Conservation (phyloP, 208 protist species). For the Novymonas esmeraldas region DNA sequence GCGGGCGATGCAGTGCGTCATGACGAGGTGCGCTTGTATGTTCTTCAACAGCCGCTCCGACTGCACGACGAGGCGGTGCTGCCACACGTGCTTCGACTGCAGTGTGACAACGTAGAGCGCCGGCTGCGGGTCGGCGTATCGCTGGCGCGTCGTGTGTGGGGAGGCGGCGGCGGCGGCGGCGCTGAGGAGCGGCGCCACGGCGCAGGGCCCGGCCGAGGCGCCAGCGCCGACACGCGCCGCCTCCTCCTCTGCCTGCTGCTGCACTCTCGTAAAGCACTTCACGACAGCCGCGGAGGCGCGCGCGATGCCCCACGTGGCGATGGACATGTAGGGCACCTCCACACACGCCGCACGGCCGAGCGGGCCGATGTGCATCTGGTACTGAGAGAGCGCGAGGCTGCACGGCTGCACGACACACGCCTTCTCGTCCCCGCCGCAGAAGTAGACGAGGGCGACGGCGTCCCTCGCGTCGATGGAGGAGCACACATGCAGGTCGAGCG, state of each 20-base stretch:
- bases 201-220: neutral
- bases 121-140: conserved; percentile 15
- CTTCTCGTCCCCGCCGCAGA: conserved; percentile 34
- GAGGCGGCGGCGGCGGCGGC: conserved; percentile 9
- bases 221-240: neutral
- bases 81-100: conserved; percentile 53
- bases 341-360: conserved; percentile 25
- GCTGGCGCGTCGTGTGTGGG: neutral
- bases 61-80: conserved; percentile 34
- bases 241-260: conserved; percentile 26
- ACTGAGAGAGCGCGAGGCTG: conserved; percentile 37
- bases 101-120: conserved; percentile 43
- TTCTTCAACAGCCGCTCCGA: conserved; percentile 30
- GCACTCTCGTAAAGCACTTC: conserved; percentile 24
- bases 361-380: conserved; percentile 31
- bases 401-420: conserved; percentile 37
- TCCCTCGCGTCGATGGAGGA: conserved; percentile 37
- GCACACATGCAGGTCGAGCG: conserved; percentile 26
- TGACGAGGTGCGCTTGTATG: conserved; percentile 28
- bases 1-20: conserved; percentile 17
- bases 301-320: conserved; percentile 49
- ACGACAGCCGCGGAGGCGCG: conserved; percentile 16
- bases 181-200: conserved; percentile 12
- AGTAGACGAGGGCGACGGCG: conserved; percentile 35
- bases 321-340: conserved; percentile 54